These are phyloP conservation scores for Xylaria multiplex DNA, from an alignment of 2,329 filamentous ascomycete genomes.

Conservation along the genomic window DNA sequence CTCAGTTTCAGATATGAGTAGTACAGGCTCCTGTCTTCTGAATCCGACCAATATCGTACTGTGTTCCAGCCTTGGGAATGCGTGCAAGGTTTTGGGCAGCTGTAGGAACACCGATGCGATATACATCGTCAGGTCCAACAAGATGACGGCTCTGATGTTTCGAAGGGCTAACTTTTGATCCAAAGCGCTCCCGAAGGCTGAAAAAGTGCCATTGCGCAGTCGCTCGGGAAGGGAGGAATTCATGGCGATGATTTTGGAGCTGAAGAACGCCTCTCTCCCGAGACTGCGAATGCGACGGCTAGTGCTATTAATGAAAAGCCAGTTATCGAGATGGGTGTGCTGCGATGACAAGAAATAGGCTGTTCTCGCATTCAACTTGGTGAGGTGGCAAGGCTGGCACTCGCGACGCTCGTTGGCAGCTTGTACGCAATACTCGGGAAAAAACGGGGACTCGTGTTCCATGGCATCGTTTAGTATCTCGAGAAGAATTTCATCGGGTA, in stretches of 20 bases:
- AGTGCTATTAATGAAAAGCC: slow-evolving; percentile 16
- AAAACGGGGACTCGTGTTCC: slow-evolving; percentile 6
- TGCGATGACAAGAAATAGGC: slow-evolving; percentile 9
- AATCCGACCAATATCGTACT: not conserved
- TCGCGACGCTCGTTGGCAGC: not conserved
- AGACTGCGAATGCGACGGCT: slow-evolving; percentile 26
- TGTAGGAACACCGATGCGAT: not conserved
- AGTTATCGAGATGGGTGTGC: slow-evolving; percentile 3
- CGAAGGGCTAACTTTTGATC: slow-evolving; percentile 8
- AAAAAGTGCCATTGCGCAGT: not conserved
- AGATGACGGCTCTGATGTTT: slow-evolving; percentile 12
- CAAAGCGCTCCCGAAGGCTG: not conserved
- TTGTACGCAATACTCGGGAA: slow-evolving; percentile 11
- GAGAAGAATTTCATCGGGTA: slow-evolving; percentile 30
- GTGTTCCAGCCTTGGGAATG: slow-evolving; percentile 6
- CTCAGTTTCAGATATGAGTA: not conserved
- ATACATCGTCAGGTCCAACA: slow-evolving; percentile 1
- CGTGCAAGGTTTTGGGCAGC: slow-evolving; percentile 10
- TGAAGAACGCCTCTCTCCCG: slow-evolving; percentile 22
- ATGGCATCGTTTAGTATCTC: slow-evolving; percentile 23
- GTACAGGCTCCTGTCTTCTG: not conserved
- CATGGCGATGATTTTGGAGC: slow-evolving; percentile 24
- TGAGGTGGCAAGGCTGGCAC: not conserved
- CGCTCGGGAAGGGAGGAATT: not conserved
- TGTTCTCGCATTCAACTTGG: not conserved